Evolutionary conservation across 2,329 filamentous ascomycete species (phyloP).

Genomic region (Chalaropsis thielavioides): DNA sequence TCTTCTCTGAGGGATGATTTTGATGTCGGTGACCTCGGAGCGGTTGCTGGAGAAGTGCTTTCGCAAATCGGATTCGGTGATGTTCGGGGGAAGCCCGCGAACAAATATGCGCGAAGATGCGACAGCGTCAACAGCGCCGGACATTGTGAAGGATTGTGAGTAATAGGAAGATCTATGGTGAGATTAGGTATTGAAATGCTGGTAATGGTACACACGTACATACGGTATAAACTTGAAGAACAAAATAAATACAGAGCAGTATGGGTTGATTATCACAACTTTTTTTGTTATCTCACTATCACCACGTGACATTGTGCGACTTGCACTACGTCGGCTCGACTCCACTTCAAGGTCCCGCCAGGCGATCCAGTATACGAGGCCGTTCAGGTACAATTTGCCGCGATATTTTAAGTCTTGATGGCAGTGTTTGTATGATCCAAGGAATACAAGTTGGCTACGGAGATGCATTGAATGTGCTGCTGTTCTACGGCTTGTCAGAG

Average conservation of each 20-base stretch:
- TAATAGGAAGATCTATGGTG: background rate
- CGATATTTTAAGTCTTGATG: too few relatives aligned
- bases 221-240: background rate
- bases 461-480: too few relatives aligned
- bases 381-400: background rate
- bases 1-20: conserved; percentile 74
- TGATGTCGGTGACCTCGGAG: conserved; percentile 73
- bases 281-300: conserved; percentile 20
- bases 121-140: conserved; percentile 24
- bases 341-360: background rate
- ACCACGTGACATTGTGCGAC: conserved; percentile 16
- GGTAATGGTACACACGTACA: background rate
- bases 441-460: too few relatives aligned
- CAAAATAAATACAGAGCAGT: background rate
- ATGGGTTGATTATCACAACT: conserved; percentile 11
- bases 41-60: conserved; percentile 70
- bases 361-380: background rate
- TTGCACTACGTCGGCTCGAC: background rate
- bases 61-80: conserved; percentile 71
- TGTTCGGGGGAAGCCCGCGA: conserved; percentile 69
- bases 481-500: too few relatives aligned
- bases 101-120: conserved; percentile 60
- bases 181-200: too few relatives aligned
- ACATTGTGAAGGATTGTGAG: background rate
- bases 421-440: too few relatives aligned